Evolutionary conservation across 768 basidiomycete species (phyloP).

Genomic region (Lenzites betulinus): DNA sequence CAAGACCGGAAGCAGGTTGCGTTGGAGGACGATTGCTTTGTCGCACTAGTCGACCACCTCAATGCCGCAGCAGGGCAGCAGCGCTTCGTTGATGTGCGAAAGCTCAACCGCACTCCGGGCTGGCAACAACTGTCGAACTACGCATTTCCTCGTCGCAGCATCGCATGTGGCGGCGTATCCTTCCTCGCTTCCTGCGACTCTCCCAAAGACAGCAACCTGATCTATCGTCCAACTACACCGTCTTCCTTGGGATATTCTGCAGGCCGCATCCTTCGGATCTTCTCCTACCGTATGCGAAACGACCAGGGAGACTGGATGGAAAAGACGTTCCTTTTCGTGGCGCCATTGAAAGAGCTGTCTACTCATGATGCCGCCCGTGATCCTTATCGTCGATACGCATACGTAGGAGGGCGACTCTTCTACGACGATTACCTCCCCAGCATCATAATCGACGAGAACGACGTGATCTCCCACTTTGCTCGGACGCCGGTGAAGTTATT

Average conservation of each 20-base stretch:
- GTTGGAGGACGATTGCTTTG: background rate
- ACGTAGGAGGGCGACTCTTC: background rate
- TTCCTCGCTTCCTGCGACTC: too few species aligned
- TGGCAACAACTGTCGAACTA: background rate
- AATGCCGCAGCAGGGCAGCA: background rate
- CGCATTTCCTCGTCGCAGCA: too few species aligned
- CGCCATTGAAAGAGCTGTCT: background rate
- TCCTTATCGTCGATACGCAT: background rate
- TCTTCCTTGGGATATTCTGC: too few species aligned
- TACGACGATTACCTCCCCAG: background rate
- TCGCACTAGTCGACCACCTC: background rate
- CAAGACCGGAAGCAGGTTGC: background rate
- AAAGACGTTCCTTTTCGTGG: background rate
- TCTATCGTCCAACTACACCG: too few species aligned
- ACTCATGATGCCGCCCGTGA: background rate
- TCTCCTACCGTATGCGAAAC: too few species aligned
- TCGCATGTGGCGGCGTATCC: too few species aligned
- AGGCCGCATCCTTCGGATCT: too few species aligned
- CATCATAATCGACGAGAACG: background rate
- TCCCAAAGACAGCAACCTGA: background rate
- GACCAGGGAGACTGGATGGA: background rate
- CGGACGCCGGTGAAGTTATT: background rate
- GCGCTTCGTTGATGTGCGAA: background rate
- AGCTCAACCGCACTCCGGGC: background rate
- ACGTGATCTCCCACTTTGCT: conserved; percentile 1